Conservation (phyloP, 805 yeast genomes). For the Yamadazyma philogaea region DNA sequence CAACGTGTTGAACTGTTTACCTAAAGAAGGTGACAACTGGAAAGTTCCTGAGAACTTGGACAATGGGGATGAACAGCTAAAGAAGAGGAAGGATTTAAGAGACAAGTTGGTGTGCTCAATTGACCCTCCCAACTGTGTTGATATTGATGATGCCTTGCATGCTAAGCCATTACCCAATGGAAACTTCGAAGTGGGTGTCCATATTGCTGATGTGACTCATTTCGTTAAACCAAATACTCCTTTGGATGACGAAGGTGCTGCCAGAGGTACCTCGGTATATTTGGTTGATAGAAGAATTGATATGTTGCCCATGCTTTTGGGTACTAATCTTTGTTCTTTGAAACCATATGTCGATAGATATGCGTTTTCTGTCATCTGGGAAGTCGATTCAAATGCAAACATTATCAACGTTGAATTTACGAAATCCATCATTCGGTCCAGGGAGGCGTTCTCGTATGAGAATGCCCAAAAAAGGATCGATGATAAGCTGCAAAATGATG, state of each 20-base stretch:
- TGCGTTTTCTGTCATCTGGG: slow-evolving; percentile 97
- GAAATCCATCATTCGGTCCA: slow-evolving; percentile 84
- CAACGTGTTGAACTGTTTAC: slow-evolving; percentile 87
- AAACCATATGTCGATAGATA: slow-evolving; percentile 93
- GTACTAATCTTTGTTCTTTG: slow-evolving; percentile 93
- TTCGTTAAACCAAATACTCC: slow-evolving; percentile 93
- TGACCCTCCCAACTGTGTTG: slow-evolving; percentile 98
- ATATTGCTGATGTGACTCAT: slow-evolving; percentile 97
- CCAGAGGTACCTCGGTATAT: slow-evolving; percentile 96
- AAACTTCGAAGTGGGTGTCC: slow-evolving; percentile 96
- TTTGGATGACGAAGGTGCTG: slow-evolving; percentile 91
- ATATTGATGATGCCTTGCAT: slow-evolving; percentile 94
- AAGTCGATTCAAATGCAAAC: slow-evolving; percentile 79
- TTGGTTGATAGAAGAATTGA: slow-evolving; percentile 97
- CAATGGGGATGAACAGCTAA: slow-evolving; percentile 50
- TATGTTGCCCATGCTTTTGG: slow-evolving; percentile 93
- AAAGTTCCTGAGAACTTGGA: slow-evolving; percentile 65
- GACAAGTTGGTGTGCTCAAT: slow-evolving; percentile 90
- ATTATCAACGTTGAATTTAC: slow-evolving; percentile 75
- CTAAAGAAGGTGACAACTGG: slow-evolving; percentile 93
- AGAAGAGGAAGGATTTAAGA: slow-evolving; percentile 78
- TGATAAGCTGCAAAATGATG: slow-evolving; percentile 71
- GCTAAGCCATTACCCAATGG: slow-evolving; percentile 85
- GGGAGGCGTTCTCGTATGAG: slow-evolving; percentile 93
- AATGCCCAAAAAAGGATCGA: slow-evolving; percentile 91